Percentiles rank a stretch among this genome's conserved stretches.
Conservation (phyloP, 75 land plant species). For the Selaginella moellendorffii region DNA sequence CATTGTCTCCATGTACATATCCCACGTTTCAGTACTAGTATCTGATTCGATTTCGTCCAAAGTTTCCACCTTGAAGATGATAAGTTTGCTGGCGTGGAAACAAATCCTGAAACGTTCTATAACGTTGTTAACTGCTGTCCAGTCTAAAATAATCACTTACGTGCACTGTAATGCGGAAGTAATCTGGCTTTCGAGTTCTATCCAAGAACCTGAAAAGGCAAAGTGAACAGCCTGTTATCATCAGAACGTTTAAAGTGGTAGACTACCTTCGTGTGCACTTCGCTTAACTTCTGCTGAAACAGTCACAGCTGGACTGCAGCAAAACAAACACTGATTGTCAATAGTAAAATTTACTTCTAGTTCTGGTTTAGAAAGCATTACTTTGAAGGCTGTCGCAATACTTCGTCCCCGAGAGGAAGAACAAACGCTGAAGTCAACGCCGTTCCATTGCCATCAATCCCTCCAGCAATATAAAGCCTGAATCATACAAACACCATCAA, state of each 20-base stretch:
- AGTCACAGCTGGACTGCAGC: not conserved
- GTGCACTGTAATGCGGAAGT: not conserved
- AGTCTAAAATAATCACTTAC: not conserved
- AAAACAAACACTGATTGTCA: not conserved
- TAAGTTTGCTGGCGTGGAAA: not conserved
- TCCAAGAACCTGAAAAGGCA: not conserved
- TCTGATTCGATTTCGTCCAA: not conserved
- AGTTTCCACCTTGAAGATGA: not conserved
- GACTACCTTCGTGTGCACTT: too few relatives aligned
- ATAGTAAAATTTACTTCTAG: too few relatives aligned
- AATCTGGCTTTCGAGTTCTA: not conserved
- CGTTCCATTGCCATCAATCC: constrained; percentile 11
- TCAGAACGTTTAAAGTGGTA: too few relatives aligned
- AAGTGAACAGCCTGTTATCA: too few relatives aligned
- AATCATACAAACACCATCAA: not conserved
- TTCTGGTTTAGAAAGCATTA: too few relatives aligned
- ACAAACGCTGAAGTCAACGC: constrained; percentile 15
- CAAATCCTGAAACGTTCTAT: not conserved
- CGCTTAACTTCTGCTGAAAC: too few relatives aligned
- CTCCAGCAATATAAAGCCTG: constrained; percentile 24
- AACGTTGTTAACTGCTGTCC: not conserved
- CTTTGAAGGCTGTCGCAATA: too few relatives aligned
- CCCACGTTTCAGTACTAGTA: constrained; percentile 15
- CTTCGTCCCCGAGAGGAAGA: constrained; percentile 12
- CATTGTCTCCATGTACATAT: constrained; percentile 15